These are phyloP conservation scores for Cladosporium velox DNA, from an alignment of 2,329 filamentous ascomycete genomes.

Conservation along the genomic window DNA sequence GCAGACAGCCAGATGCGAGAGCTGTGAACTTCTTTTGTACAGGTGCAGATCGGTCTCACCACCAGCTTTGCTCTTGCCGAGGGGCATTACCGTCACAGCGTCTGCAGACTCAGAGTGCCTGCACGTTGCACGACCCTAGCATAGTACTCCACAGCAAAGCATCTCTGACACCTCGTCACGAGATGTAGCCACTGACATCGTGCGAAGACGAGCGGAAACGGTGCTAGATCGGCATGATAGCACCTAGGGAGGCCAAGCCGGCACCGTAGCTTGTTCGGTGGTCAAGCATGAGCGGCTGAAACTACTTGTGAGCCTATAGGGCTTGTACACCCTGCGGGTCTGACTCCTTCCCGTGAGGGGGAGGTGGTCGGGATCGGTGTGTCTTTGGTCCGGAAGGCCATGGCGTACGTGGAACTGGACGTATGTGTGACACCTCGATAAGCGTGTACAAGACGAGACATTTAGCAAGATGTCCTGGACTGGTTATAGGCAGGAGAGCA, in stretches of 20 bases:
- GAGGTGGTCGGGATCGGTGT: slow-evolving; percentile 4
- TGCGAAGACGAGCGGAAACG: slow-evolving; percentile 5
- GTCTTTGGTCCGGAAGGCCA: slow-evolving; percentile 6
- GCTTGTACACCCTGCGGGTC: slow-evolving; percentile 5
- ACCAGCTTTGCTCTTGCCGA: slow-evolving; percentile 9
- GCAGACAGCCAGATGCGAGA: not conserved
- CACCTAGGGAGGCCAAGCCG: slow-evolving; percentile 10
- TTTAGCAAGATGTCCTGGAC: not conserved
- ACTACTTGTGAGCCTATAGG: not conserved
- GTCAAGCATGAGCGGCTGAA: slow-evolving; percentile 14
- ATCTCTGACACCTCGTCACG: not conserved
- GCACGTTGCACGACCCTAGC: not conserved
- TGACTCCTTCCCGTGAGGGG: slow-evolving; percentile 6
- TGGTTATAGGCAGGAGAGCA: not conserved
- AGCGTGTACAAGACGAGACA: not conserved
- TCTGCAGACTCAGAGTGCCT: not conserved
- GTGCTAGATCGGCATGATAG: slow-evolving; percentile 8
- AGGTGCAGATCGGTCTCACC: slow-evolving; percentile 6
- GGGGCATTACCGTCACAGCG: not conserved
- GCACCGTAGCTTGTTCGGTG: slow-evolving; percentile 16
- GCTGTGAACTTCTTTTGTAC: not conserved
- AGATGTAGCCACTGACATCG: slow-evolving; percentile 16
- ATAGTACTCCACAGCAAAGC: not conserved
- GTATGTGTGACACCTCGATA: not conserved
- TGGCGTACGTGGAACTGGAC: not conserved